These are phyloP conservation scores for Tolypocladium amazonense DNA, from an alignment of 2,329 filamentous ascomycete species.

Conservation along the genomic window DNA sequence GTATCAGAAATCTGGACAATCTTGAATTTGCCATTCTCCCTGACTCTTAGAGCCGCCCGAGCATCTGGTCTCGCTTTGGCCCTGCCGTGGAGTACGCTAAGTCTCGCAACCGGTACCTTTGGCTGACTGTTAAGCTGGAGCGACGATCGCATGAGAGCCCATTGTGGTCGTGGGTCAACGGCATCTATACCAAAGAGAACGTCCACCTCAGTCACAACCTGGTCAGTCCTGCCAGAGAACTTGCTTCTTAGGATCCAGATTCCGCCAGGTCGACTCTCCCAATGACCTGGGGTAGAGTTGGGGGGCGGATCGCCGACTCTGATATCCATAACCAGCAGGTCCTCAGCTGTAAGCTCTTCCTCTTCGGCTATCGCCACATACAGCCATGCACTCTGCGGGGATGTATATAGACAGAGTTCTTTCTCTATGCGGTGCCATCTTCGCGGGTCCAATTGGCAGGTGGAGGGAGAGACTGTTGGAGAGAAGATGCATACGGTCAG, in stretches of 20 bases:
- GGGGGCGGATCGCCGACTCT: neutral
- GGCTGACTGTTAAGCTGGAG: constrained; percentile 21
- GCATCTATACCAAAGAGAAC: constrained; percentile 48
- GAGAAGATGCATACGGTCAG: neutral
- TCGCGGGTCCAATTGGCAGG: neutral
- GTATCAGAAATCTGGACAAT: constrained; percentile 54
- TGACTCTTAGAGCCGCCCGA: constrained; percentile 34
- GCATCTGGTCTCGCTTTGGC: constrained; percentile 13
- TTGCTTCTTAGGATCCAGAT: constrained; percentile 54
- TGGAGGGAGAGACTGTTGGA: neutral
- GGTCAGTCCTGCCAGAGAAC: constrained; percentile 11
- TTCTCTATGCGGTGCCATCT: neutral
- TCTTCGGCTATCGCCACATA: neutral
- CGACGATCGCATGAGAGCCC: constrained; percentile 20
- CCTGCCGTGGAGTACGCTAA: constrained; percentile 18
- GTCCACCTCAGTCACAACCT: constrained; percentile 53
- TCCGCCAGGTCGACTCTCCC: constrained; percentile 54
- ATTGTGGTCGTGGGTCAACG: constrained; percentile 19
- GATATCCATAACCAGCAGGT: neutral
- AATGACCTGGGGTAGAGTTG: constrained; percentile 18
- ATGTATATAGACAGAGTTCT: neutral
- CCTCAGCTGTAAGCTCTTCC: neutral
- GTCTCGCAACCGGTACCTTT: constrained; percentile 22
- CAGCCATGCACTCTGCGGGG: neutral
- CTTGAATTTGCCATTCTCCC: constrained; percentile 61